These are phyloP conservation scores for Grammothele lineata DNA, from an alignment of 768 basidiomycete species.

Conservation along the genomic window DNA sequence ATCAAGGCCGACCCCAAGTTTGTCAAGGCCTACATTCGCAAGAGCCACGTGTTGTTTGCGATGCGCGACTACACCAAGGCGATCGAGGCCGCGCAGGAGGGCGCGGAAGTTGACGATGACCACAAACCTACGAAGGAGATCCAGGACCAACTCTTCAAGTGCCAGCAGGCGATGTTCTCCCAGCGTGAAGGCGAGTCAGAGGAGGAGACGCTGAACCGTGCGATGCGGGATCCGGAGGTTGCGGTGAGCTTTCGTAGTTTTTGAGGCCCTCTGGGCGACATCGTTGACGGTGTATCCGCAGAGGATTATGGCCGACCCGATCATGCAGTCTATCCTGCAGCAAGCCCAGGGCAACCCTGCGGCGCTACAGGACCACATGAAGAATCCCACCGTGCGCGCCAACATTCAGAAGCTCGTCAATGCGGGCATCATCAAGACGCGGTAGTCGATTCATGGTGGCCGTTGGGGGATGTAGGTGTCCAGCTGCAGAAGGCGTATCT, in stretches of 20 bases:
- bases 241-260: slow-evolving; percentile 51
- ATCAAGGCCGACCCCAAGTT: slow-evolving; percentile 89
- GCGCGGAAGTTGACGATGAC: slow-evolving; percentile 74
- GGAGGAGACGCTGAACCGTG: slow-evolving; percentile 87
- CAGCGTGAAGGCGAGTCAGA: slow-evolving; percentile 84
- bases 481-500: too few species aligned
- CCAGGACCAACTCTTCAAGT: slow-evolving; percentile 72
- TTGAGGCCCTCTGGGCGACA: not conserved
- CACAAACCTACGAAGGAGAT: slow-evolving; percentile 84
- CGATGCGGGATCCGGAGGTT: slow-evolving; percentile 97
- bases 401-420: slow-evolving; percentile 91
- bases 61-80: slow-evolving; percentile 94
- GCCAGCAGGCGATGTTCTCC: slow-evolving; percentile 70
- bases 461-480: too few species aligned
- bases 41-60: slow-evolving; percentile 74
- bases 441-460: slow-evolving; percentile 36
- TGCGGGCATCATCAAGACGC: slow-evolving; percentile 89
- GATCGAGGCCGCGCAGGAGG: slow-evolving; percentile 76
- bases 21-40: slow-evolving; percentile 95
- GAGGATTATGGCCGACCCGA: slow-evolving; percentile 83
- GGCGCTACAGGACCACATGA: slow-evolving; percentile 93
- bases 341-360: slow-evolving; percentile 89
- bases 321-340: slow-evolving; percentile 93
- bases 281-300: slow-evolving; percentile 25
- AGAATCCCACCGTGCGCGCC: slow-evolving; percentile 73